phyloP scores from a whole-genome alignment of 768 basidiomycete genomes.

The Amylocystis lapponica region DNA sequence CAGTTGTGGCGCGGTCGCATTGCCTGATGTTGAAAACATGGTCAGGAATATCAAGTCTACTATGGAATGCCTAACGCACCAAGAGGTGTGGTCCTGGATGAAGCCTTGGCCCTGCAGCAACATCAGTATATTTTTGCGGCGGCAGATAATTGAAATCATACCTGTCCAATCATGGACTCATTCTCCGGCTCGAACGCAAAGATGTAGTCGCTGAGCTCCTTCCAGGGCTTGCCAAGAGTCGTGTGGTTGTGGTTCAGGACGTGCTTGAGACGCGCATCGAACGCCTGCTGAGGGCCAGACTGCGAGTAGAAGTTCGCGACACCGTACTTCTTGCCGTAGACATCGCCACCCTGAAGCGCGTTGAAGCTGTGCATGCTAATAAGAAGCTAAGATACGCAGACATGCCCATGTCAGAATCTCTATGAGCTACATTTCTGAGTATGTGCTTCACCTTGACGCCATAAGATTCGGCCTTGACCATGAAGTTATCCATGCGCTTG shows the following conservation, averaged over 20 bases:
- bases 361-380: conserved; percentile 26
- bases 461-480: conserved; percentile 30
- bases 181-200: conserved; percentile 35
- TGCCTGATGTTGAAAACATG: conserved; percentile 13
- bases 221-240: conserved; percentile 32
- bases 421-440: not conserved
- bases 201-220: conserved; percentile 31
- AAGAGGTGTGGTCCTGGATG: conserved; percentile 12
- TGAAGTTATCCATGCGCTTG: conserved; percentile 32
- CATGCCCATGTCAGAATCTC: not conserved
- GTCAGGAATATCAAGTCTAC: not conserved
- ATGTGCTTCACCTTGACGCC: conserved; percentile 25
- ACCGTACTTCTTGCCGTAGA: conserved; percentile 29
- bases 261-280: conserved; percentile 33
- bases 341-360: conserved; percentile 27
- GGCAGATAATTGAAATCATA: not conserved
- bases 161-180: conserved; percentile 28
- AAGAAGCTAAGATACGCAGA: conserved; percentile 12
- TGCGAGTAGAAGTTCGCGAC: conserved; percentile 31
- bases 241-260: conserved; percentile 34
- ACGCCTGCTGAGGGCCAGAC: conserved; percentile 19
- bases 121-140: not conserved
- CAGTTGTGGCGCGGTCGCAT: conserved; percentile 23
- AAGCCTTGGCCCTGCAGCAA: conserved; percentile 15
- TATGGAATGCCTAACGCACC: conserved; percentile 4